Evolutionary conservation across 2,329 filamentous ascomycete genomes (phyloP).

Genomic region (Neofusicoccum sp.): DNA sequence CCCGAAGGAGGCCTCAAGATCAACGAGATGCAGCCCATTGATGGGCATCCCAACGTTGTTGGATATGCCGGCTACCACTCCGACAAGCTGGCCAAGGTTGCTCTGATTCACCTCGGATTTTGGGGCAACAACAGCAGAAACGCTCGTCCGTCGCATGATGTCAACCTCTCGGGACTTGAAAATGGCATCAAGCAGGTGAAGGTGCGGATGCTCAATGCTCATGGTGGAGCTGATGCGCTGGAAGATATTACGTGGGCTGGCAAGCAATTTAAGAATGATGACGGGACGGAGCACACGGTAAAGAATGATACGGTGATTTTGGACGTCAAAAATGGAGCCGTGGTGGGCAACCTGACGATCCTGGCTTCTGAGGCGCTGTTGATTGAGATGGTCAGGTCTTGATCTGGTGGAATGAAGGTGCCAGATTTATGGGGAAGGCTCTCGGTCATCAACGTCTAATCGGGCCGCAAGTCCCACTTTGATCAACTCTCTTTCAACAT

Average conservation of each 20-base stretch:
- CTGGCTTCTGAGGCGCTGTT: background rate
- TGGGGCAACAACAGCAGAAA: no score
- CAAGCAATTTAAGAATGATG: background rate
- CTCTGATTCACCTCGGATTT: no score
- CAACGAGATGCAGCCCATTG: background rate
- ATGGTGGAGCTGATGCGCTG: constrained; percentile 25
- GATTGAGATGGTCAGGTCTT: background rate
- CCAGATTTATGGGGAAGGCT: no score
- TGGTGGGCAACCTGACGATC: background rate
- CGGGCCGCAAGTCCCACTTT: no score
- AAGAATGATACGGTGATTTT: background rate
- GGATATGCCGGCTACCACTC: background rate
- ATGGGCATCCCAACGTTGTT: background rate
- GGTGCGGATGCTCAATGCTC: background rate
- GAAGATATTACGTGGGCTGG: constrained; percentile 9
- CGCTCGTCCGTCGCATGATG: no score
- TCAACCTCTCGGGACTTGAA: no score
- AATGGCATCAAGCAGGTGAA: no score
- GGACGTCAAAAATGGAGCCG: background rate
- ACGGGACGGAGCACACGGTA: background rate
- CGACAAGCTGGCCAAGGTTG: background rate
- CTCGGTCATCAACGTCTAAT: no score
- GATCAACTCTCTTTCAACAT: no score
- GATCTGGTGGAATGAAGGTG: background rate
- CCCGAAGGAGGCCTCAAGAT: background rate